phyloP scores from a whole-genome alignment of 2,329 filamentous ascomycete genomes.

The Nemania bipapillata region DNA sequence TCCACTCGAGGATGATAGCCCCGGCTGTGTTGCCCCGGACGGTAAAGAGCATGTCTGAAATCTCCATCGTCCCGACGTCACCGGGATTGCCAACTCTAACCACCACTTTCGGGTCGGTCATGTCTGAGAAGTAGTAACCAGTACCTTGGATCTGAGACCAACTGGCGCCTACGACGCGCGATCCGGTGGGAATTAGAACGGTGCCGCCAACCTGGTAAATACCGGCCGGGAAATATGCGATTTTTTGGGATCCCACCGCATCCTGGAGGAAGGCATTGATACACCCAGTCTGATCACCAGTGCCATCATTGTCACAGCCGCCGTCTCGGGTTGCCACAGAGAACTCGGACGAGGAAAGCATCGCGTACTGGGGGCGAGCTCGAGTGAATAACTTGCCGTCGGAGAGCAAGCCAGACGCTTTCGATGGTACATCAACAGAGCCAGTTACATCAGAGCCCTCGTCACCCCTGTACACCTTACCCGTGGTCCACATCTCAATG shows the following conservation, averaged over 20 bases:
- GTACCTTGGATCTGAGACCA: conserved; percentile 62
- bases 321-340: conserved; percentile 3
- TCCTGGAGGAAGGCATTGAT: conserved; percentile 44
- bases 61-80: conserved; percentile 73
- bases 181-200: conserved; percentile 58
- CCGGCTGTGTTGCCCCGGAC: conserved; percentile 74
- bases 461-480: conserved; percentile 11
- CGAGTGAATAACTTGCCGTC: conserved; percentile 41
- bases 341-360: neutral
- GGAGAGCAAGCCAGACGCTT: conserved; percentile 13
- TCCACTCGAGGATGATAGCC: conserved; percentile 78
- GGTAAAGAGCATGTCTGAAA: conserved; percentile 76
- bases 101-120: conserved; percentile 69
- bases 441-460: conserved; percentile 2
- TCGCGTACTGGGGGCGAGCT: conserved; percentile 54
- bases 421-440: neutral
- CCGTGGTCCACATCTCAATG: conserved; percentile 16
- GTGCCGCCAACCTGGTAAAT: conserved; percentile 64
- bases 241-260: neutral
- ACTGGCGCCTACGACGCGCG: conserved; percentile 52
- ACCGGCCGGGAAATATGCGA: conserved; percentile 66
- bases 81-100: conserved; percentile 73
- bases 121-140: conserved; percentile 66
- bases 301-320: conserved; percentile 49
- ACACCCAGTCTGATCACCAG: conserved; percentile 44